phyloP scores from a whole-genome alignment of 805 yeast species.

The Cyberlindnera sargentensis region DNA sequence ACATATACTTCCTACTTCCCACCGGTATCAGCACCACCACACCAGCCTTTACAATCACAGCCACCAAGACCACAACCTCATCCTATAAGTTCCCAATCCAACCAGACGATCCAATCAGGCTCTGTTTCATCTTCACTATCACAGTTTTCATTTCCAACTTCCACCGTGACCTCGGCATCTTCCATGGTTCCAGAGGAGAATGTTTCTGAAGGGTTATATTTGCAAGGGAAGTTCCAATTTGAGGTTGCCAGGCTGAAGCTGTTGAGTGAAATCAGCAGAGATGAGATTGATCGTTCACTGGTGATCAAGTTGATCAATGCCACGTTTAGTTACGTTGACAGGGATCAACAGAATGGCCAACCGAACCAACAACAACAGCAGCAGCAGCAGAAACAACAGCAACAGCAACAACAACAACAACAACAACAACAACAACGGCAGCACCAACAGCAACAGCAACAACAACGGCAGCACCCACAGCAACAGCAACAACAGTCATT shows the following conservation, averaged over 20 bases:
- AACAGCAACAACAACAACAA: neutral
- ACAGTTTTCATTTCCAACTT: neutral
- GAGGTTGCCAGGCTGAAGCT: conserved; percentile 12
- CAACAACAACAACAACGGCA: neutral
- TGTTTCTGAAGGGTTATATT: conserved; percentile 10
- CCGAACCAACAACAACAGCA: neutral
- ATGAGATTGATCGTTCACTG: conserved; percentile 4
- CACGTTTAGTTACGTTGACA: conserved; percentile 16
- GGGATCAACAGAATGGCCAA: conserved; percentile 9
- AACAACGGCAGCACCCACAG: conserved; percentile 3
- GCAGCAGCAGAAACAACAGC: neutral
- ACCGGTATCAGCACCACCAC: neutral
- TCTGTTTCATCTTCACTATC: conserved; percentile 3
- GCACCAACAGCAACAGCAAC: neutral
- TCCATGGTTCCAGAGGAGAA: conserved; percentile 1
- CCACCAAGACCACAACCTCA: conserved; percentile 2
- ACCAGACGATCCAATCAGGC: neutral
- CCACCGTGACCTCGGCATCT: neutral
- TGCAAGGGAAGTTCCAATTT: conserved; percentile 19
- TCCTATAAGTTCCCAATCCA: no score
- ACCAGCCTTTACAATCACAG: conserved; percentile 3
- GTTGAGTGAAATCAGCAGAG: conserved; percentile 14
- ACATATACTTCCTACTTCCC: neutral
- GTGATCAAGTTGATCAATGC: conserved; percentile 15
- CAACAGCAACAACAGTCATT: conserved; percentile 1